A percentile compares a stretch with the other conserved stretches of the same genome.
Evolutionary conservation across 176 grass and related monocot species (phyloP).

Genomic region (Aegilops bicornis): DNA sequence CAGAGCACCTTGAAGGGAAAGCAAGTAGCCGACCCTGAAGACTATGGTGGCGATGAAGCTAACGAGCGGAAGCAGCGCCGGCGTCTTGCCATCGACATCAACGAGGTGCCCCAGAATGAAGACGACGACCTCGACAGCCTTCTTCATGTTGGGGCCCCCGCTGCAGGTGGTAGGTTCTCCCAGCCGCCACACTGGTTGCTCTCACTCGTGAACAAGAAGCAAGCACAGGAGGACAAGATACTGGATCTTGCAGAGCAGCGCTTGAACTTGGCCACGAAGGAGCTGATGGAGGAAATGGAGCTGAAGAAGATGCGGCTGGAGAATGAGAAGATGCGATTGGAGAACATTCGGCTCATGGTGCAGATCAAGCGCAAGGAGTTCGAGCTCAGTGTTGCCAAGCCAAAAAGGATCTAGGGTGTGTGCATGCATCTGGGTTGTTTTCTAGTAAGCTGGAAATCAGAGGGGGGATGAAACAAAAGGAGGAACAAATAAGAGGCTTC

Average conservation of each 20-base stretch:
- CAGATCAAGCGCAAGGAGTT: neutral
- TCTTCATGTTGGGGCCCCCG: neutral
- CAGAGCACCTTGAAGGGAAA: neutral
- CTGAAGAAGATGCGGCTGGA: neutral
- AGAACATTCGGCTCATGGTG: neutral
- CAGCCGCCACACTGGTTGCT: accelerated
- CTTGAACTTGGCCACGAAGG: neutral
- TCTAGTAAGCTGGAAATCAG: too few relatives aligned
- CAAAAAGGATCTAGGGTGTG: neutral
- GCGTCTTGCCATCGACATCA: neutral
- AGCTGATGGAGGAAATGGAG: neutral
- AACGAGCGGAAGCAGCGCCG: neutral
- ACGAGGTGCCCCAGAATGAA: neutral
- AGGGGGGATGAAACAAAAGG: neutral
- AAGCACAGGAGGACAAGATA: neutral
- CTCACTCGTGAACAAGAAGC: neutral
- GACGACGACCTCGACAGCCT: neutral
- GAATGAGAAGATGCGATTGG: neutral
- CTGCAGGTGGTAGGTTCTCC: neutral
- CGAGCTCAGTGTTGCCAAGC: neutral
- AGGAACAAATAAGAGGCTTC: neutral
- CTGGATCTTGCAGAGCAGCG: neutral
- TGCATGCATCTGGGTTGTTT: too few relatives aligned
- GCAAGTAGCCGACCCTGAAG: neutral
- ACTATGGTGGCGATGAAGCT: neutral